phyloP scores from a whole-genome alignment of 345 rosid genomes.

The Eutrema yunnanense region DNA sequence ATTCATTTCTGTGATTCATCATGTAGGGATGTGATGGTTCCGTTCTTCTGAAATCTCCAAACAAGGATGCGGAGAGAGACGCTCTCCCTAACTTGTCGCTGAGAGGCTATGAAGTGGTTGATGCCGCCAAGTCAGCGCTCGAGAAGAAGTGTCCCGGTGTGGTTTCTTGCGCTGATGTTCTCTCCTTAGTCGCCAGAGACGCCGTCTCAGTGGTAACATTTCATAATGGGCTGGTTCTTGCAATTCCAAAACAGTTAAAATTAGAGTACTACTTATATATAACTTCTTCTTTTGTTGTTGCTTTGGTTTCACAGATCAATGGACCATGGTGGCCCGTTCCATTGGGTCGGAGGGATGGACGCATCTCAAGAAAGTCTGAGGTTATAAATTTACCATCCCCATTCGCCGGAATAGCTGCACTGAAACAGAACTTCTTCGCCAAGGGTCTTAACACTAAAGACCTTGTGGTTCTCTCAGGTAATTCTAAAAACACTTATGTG shows the following conservation, averaged over 20 bases:
- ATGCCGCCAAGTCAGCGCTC: slow-evolving; percentile 37
- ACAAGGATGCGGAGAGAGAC: slow-evolving; percentile 40
- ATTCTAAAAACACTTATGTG: neutral
- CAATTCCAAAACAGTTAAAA: neutral
- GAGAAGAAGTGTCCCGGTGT: slow-evolving; percentile 39
- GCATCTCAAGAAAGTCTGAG: slow-evolving; percentile 32
- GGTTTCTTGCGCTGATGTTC: slow-evolving; percentile 68
- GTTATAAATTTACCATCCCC: slow-evolving; percentile 37
- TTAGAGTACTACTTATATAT: neutral
- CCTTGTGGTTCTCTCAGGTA: slow-evolving; percentile 49
- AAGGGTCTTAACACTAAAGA: slow-evolving; percentile 47
- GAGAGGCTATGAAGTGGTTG: slow-evolving; percentile 46
- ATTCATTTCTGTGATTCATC: neutral
- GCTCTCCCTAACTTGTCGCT: slow-evolving; percentile 34
- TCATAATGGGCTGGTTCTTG: neutral
- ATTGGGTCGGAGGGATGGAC: slow-evolving; percentile 57
- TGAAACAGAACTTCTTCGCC: slow-evolving; percentile 34
- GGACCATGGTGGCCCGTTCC: slow-evolving; percentile 65
- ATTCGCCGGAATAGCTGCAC: slow-evolving; percentile 14
- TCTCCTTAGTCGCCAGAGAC: slow-evolving; percentile 59
- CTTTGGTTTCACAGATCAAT: neutral
- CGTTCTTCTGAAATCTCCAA: slow-evolving; percentile 36
- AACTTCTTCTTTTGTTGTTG: neutral
- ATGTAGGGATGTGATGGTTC: slow-evolving; percentile 57
- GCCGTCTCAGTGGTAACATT: slow-evolving; percentile 35